Evolutionary conservation across 371 early-diverging fungal genomes (phyloP), one percentile per base, ranked within the genome.

Genomic region (Actinomortierella ambigua): DNA sequence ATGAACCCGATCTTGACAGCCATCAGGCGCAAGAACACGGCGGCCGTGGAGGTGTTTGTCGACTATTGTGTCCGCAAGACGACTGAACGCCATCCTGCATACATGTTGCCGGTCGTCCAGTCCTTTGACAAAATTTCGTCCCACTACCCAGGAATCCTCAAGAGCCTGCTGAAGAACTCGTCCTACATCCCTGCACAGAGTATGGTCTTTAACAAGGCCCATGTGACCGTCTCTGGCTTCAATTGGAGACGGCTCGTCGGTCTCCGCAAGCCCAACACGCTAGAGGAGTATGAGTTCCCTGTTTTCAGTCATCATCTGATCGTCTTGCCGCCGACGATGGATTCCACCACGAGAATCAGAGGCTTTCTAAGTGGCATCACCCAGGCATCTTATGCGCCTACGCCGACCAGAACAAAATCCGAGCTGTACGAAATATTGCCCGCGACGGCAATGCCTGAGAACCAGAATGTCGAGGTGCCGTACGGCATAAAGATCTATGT

Each of bases 161-260:
- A 53, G 11, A 60, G 67, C 50, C 59, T 75, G 75, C 64, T 75
- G 61, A 53, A 64, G 29, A 67, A 50, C 51, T 68, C 75, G 0
- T 67, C 75, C 0, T 75, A 68, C 23, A 67, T 75, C 23, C 75
- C 75, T 4, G 75, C 57, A 1, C 75, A 67, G 50, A 75, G 67
- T 20, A 8, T 54, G 41, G 40, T 23, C 27, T 75, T 67, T 39
- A 58, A 67, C n/a, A 43, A 55, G 15, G 57, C 64, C 6, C 75
- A 67, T 24, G 75, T 68, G 11, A 24, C 67, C 20, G 57, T 67
- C 52, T 64, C 75, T 11, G 14, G 34, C 34, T 34, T 34, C 34
- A 34, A 34, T 11, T 34, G 34, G 7, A 34, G 34, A 4, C 34
- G 11, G 11, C 11, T 34, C 34, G 34, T 34, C 34, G 34, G 11